A percentile compares a stretch with the other conserved stretches of the same genome.
These are phyloP conservation scores for Ajuga reptans DNA, from an alignment of 305 asterid species.

Conservation along the genomic window DNA sequence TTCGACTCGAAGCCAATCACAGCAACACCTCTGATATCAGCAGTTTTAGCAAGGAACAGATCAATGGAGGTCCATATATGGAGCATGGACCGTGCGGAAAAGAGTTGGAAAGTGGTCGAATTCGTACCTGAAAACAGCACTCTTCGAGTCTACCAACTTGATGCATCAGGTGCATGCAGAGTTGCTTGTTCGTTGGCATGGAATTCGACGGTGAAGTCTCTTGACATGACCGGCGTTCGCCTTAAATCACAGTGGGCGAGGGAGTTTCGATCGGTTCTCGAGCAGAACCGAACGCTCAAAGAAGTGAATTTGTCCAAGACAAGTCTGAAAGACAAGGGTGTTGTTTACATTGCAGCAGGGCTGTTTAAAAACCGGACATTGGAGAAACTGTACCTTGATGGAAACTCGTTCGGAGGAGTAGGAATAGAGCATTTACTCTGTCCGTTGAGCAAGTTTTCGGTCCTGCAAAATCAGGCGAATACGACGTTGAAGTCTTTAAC, in stretches of 20 bases:
- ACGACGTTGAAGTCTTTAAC: conserved; percentile 44
- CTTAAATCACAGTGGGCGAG: conserved; percentile 74
- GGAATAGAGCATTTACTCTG: conserved; percentile 79
- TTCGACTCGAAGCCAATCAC: conserved; percentile 44
- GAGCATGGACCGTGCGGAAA: conserved; percentile 35
- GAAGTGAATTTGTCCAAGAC: conserved; percentile 57
- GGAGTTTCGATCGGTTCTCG: conserved; percentile 71
- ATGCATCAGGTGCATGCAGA: conserved; percentile 49
- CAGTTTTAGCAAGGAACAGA: conserved; percentile 72
- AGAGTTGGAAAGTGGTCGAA: conserved; percentile 47
- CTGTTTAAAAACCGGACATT: conserved; percentile 61
- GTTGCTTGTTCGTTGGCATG: conserved; percentile 59
- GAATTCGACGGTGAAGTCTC: conserved; percentile 60
- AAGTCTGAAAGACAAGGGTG: conserved; percentile 59
- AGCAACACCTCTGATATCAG: conserved; percentile 66
- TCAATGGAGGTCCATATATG: conserved; percentile 67
- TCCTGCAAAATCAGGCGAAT: conserved; percentile 71
- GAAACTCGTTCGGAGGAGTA: conserved; percentile 55
- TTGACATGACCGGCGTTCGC: conserved; percentile 60
- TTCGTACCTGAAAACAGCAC: conserved; percentile 48
- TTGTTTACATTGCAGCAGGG: conserved; percentile 70
- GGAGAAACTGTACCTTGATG: conserved; percentile 54
- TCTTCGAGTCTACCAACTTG: conserved; percentile 44
- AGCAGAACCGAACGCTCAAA: conserved; percentile 59
- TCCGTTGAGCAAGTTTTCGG: conserved; percentile 67